Conservation (phyloP, 257 asterid species). For the Buddleja alternifolia region DNA sequence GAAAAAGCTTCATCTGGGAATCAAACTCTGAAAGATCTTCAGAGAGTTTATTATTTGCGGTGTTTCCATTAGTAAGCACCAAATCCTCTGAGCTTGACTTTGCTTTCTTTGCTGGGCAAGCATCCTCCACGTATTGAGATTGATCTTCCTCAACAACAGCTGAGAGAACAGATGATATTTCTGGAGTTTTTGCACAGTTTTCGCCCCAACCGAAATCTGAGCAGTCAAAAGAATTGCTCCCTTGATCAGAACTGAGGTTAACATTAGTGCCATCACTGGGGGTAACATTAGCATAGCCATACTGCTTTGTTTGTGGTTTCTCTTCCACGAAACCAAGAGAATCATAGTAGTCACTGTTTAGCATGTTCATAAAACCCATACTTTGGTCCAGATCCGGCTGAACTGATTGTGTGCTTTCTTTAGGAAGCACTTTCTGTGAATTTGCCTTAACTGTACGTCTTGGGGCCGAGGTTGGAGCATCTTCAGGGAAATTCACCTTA, state of each 20-base stretch:
- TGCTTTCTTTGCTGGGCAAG: slow-evolving; percentile 53
- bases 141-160: slow-evolving; percentile 55
- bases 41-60: slow-evolving; percentile 29
- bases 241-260: slow-evolving; percentile 76
- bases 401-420: slow-evolving; percentile 30
- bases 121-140: slow-evolving; percentile 43
- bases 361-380: slow-evolving; percentile 24
- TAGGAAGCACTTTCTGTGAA: slow-evolving; percentile 31
- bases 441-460: slow-evolving; percentile 38
- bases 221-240: slow-evolving; percentile 77
- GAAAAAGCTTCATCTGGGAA: slow-evolving; percentile 73
- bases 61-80: slow-evolving; percentile 29
- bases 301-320: slow-evolving; percentile 53
- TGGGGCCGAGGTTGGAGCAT: slow-evolving; percentile 45
- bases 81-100: slow-evolving; percentile 36
- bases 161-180: slow-evolving; percentile 70
- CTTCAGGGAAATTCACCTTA: slow-evolving; percentile 83
- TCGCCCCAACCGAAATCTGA: slow-evolving; percentile 81
- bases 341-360: slow-evolving; percentile 30
- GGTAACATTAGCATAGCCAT: slow-evolving; percentile 30
- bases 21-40: slow-evolving; percentile 63
- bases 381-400: slow-evolving; percentile 29
- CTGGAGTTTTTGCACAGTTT: slow-evolving; percentile 62
- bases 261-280: slow-evolving; percentile 43
- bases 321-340: slow-evolving; percentile 50